Base-by-base conservation (phyloP, 2,329 filamentous ascomycete genomes). In the Lachnellula cervina region DNA sequence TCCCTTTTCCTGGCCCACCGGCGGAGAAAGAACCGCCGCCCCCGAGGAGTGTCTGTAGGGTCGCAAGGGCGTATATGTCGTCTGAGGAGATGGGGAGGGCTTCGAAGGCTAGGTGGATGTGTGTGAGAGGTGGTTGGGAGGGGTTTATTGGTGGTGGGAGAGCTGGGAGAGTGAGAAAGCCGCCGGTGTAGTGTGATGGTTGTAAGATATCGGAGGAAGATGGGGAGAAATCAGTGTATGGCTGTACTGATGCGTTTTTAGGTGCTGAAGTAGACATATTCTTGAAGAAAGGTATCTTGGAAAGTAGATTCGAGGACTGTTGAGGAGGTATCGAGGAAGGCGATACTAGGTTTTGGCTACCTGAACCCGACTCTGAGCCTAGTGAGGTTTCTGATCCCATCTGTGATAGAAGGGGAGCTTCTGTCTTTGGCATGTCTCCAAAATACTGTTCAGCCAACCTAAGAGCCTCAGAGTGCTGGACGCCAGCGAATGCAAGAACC, bases 11-110 rank as follows among this genome's bases (percentile, higher is more conserved):
- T 4, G 94, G 94, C 0, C 94, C 94, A 66, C 94, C 94, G 52
- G 94, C 94, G 16, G 90, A 96, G 77, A 99, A 99, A 54, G 92
- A 97, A 23, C 94, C 94, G 49, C 94, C 94, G 48, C 94, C 94
- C 56, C 94, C 94, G 35, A 99, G 89, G 9, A 99, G 87, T 1
- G 91, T 97, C 73, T 97, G 95, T 1, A 99, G 80, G 0, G 93
- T 96, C 6, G 94, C 94, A 45, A 97, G 85, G 17, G 94, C 92
- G 75, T 97, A 99, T 67, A 99, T 97, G 70, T 97, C 93, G 13
- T 90, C 85, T 2, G 89, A 93, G 21, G 83, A 86, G 68, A 99
- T 94, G 51, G 93, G 90, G 1, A 97, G 83, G 25, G 91, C 92
- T 76, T 99, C 94, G 66, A 99, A 97, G 56, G 91, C 92, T 63